phyloP scores from a whole-genome alignment of 2,329 filamentous ascomycete species.

The Bipolaris cookei region DNA sequence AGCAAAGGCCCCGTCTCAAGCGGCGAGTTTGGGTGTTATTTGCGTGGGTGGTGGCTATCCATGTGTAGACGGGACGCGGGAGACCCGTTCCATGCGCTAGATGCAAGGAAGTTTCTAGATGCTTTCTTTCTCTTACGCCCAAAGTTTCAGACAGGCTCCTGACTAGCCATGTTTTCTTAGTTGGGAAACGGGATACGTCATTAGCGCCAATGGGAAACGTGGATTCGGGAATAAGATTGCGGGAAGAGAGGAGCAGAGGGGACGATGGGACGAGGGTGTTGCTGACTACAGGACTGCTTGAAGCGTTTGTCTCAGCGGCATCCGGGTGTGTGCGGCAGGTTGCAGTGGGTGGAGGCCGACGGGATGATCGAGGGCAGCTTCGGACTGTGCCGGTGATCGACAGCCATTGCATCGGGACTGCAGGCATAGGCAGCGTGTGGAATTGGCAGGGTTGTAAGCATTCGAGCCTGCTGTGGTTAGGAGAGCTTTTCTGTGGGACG shows the following conservation, averaged over 20 bases:
- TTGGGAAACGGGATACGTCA: constrained; percentile 30
- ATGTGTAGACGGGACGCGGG: constrained; percentile 37
- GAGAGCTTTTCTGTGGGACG: constrained; percentile 27
- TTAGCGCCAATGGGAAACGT: constrained; percentile 15
- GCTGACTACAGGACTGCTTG: constrained; percentile 19
- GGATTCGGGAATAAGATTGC: constrained; percentile 22
- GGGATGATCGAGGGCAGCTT: constrained; percentile 16
- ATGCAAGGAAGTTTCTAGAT: constrained; percentile 41
- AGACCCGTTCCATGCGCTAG: constrained; percentile 41
- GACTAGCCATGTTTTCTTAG: constrained; percentile 11
- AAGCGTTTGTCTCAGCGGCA: constrained; percentile 29
- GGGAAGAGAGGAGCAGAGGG: constrained; percentile 8
- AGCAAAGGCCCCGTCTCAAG: constrained; percentile 21
- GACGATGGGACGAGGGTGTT: constrained; percentile 3
- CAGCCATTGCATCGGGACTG: constrained; percentile 1
- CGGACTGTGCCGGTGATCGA: background rate
- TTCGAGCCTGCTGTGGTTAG: constrained; percentile 13
- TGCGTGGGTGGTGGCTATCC: constrained; percentile 28
- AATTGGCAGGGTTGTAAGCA: background rate
- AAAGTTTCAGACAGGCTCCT: constrained; percentile 35
- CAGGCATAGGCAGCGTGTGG: background rate
- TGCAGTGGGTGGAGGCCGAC: constrained; percentile 16
- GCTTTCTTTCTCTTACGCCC: constrained; percentile 31
- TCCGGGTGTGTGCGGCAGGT: constrained; percentile 30
- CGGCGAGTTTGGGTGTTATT: constrained; percentile 32